Percentiles rank a stretch among this genome's conserved stretches.
These are phyloP conservation scores for Cardamine chenopodiifolia DNA, from an alignment of 345 rosid genomes.

Conservation along the genomic window DNA sequence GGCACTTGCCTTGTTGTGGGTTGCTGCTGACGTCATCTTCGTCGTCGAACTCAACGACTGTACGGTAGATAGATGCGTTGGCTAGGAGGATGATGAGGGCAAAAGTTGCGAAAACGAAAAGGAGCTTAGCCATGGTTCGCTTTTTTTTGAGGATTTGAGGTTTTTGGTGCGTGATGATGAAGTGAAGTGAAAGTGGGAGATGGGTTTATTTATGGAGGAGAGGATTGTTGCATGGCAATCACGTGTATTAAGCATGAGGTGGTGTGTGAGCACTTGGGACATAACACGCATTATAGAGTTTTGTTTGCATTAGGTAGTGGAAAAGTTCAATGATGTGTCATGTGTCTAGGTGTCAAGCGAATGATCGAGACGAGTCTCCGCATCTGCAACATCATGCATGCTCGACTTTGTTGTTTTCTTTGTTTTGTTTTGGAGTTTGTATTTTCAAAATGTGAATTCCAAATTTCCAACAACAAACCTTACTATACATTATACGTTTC, in stretches of 20 bases:
- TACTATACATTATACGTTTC: constrained; percentile 36
- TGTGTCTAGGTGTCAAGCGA: constrained; percentile 9
- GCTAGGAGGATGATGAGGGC: constrained; percentile 25
- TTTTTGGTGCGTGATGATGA: constrained; percentile 1
- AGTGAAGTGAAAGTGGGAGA: constrained; percentile 9
- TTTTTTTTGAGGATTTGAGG: not conserved
- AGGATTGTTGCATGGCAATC: constrained; percentile 6
- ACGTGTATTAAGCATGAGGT: constrained; percentile 24
- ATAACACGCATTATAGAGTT: not conserved
- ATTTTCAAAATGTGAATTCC: not conserved
- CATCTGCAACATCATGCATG: constrained; percentile 13
- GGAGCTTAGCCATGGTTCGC: constrained; percentile 14
- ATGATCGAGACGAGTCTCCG: constrained; percentile 17
- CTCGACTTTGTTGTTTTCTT: not conserved
- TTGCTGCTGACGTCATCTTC: constrained; percentile 33
- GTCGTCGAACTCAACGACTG: constrained; percentile 24
- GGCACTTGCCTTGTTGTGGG: no score
- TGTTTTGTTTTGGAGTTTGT: not conserved
- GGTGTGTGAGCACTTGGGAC: no score
- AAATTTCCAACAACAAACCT: not conserved
- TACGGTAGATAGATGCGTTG: constrained; percentile 28
- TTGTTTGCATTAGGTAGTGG: constrained; percentile 26
- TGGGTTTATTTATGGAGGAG: constrained; percentile 15
- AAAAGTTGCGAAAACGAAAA: constrained; percentile 17
- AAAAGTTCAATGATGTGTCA: not conserved